A percentile compares a stretch with the other conserved stretches of the same genome.
Conservation (phyloP, 2,329 filamentous ascomycete species). For the Fusarium sp. region DNA sequence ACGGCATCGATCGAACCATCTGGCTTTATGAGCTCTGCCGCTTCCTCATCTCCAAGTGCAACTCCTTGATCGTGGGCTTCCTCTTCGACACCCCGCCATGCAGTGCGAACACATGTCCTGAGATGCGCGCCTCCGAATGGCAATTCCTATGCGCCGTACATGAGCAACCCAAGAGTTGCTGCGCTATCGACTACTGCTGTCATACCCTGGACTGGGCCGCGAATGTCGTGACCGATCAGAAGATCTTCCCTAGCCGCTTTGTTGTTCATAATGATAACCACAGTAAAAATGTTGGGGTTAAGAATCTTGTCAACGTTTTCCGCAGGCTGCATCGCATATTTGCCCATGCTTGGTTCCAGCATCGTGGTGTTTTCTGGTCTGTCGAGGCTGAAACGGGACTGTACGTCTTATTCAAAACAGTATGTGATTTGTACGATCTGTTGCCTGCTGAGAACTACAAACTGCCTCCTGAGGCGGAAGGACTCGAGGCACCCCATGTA, state of each 20-base stretch:
- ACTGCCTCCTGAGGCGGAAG: constrained; percentile 91
- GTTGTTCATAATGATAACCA: constrained; percentile 67
- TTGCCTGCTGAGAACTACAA: constrained; percentile 97
- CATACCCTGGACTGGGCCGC: constrained; percentile 98
- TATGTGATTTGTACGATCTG: constrained; percentile 91
- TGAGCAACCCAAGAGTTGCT: constrained; percentile 95
- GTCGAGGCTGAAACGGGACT: constrained; percentile 91
- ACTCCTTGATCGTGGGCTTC: constrained; percentile 90
- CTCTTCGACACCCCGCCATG: constrained; percentile 92
- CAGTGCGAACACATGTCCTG: constrained; percentile 88
- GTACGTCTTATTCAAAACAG: constrained; percentile 96
- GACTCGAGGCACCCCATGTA: constrained; percentile 68
- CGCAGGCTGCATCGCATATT: constrained; percentile 95
- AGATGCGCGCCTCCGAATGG: constrained; percentile 99
- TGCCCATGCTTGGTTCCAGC: constrained; percentile 98
- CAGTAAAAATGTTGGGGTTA: constrained; percentile 74
- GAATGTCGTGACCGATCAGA: constrained; percentile 92
- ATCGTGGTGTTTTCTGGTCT: constrained; percentile 93
- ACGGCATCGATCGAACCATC: constrained; percentile 84
- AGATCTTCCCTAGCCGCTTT: constrained; percentile 92
- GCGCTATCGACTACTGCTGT: constrained; percentile 98
- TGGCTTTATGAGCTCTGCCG: constrained; percentile 99
- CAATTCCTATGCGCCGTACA: constrained; percentile 99
- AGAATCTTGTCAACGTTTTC: constrained; percentile 95
- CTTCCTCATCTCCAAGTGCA: constrained; percentile 94